Evolutionary conservation across 2,329 filamentous ascomycete species (phyloP).

Genomic region (Ophiostoma sp.): DNA sequence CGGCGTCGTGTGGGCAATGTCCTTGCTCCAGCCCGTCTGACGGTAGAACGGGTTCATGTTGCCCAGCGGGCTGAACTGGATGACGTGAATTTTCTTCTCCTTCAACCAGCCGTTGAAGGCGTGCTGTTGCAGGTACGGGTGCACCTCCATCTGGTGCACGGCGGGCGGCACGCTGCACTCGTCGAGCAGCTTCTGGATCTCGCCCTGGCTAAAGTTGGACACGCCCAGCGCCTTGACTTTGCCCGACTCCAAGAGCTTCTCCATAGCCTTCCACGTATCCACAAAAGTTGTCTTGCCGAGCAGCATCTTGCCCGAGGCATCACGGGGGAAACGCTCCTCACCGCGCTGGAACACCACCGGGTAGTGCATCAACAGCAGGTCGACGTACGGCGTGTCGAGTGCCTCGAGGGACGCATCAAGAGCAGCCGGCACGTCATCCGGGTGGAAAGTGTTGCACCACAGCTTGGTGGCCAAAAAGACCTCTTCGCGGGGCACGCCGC

Average conservation of each 20-base stretch:
- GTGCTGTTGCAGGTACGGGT: conserved; percentile 65
- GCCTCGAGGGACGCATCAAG: conserved; percentile 36
- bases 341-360: conserved; percentile 45
- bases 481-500: conserved; percentile 26
- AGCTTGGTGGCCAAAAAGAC: conserved; percentile 27
- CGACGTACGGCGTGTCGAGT: conserved; percentile 43
- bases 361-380: conserved; percentile 27
- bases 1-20: conserved; percentile 49
- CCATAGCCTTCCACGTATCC: conserved; percentile 45
- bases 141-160: conserved; percentile 69
- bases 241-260: conserved; percentile 41
- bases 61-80: conserved; percentile 63
- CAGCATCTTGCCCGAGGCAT: conserved; percentile 51
- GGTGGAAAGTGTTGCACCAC: conserved; percentile 32
- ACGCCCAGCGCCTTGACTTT: conserved; percentile 51
- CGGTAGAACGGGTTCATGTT: conserved; percentile 54
- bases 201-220: conserved; percentile 50
- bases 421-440: conserved; percentile 58
- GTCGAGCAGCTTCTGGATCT: conserved; percentile 45
- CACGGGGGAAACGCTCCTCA: conserved; percentile 41
- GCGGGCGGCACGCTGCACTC: conserved; percentile 59
- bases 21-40: conserved; percentile 36
- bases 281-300: conserved; percentile 35
- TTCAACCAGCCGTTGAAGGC: conserved; percentile 58
- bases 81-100: conserved; percentile 57